Evolutionary conservation across 2,329 filamentous ascomycete genomes (phyloP).

Genomic region (Phialophora tarda): DNA sequence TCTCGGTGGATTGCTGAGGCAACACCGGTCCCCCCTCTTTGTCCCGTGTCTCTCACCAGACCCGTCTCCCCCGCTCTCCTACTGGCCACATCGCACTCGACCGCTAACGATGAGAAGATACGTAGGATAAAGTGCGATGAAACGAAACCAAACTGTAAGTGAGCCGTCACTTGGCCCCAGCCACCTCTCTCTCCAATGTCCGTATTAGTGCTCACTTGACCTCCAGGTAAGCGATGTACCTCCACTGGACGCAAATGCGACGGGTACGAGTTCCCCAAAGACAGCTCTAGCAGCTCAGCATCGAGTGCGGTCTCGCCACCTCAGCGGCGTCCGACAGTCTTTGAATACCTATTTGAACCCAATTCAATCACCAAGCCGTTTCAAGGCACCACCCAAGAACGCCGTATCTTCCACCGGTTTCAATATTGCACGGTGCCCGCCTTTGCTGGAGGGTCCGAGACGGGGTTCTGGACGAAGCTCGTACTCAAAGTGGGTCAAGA

Average conservation of each 20-base stretch:
- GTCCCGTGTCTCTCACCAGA: constrained; percentile 25
- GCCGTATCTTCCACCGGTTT: constrained; percentile 67
- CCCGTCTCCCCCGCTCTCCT: constrained; percentile 13
- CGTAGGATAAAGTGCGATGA: constrained; percentile 56
- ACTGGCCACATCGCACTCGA: constrained; percentile 17
- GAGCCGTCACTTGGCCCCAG: constrained; percentile 5
- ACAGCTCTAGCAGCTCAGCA: constrained; percentile 26
- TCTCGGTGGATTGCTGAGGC: constrained; percentile 28
- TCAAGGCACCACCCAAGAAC: constrained; percentile 60
- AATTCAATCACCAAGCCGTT: constrained; percentile 47
- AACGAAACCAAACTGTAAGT: constrained; percentile 47
- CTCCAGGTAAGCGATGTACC: constrained; percentile 60
- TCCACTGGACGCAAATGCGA: constrained; percentile 64
- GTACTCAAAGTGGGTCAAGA: constrained; percentile 69
- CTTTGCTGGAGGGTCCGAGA: constrained; percentile 71
- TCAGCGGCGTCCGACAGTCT: constrained; percentile 18
- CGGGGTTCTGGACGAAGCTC: constrained; percentile 67
- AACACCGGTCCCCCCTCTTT: background rate
- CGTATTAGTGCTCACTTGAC: constrained; percentile 32
- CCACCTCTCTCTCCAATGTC: constrained; percentile 10
- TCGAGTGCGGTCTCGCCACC: constrained; percentile 26
- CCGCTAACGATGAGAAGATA: constrained; percentile 30
- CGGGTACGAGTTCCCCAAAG: constrained; percentile 59
- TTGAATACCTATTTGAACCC: constrained; percentile 34
- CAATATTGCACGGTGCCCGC: constrained; percentile 66